Evolutionary conservation across 2,329 filamentous ascomycete genomes (phyloP).

Genomic region (Stemphylium beticola): DNA sequence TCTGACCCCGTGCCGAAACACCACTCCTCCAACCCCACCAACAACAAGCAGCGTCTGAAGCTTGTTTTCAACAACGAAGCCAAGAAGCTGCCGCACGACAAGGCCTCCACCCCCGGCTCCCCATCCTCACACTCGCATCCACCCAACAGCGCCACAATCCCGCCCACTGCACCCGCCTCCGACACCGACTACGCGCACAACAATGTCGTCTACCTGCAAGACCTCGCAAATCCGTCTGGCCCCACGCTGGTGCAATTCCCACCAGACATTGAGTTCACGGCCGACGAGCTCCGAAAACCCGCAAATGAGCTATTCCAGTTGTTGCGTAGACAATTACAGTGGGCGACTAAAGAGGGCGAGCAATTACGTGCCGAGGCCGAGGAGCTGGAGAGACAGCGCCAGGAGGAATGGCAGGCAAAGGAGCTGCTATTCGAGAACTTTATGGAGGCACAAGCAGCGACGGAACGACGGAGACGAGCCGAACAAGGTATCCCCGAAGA

Average conservation of each 20-base stretch:
- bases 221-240: constrained; percentile 65
- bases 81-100: constrained; percentile 38
- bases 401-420: constrained; percentile 79
- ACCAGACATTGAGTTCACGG: constrained; percentile 66
- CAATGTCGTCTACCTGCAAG: constrained; percentile 64
- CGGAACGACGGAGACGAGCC: constrained; percentile 36
- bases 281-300: constrained; percentile 68
- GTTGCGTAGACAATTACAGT: constrained; percentile 69
- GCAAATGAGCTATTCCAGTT: constrained; percentile 71
- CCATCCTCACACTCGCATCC: constrained; percentile 39
- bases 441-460: constrained; percentile 70
- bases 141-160: constrained; percentile 29
- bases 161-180: constrained; percentile 19
- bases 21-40: constrained; percentile 53
- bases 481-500: constrained; percentile 43
- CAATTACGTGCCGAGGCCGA: constrained; percentile 69
- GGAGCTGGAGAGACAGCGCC: constrained; percentile 69
- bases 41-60: constrained; percentile 55
- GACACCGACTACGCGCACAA: constrained; percentile 57
- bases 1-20: constrained; percentile 74
- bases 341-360: constrained; percentile 72
- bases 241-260: constrained; percentile 60
- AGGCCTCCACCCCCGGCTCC: constrained; percentile 44
- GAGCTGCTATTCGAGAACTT: constrained; percentile 79
- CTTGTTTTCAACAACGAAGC: constrained; percentile 50